These are phyloP conservation scores for Trifolium repens DNA, from an alignment of 306 rosid genomes.

Conservation along the genomic window DNA sequence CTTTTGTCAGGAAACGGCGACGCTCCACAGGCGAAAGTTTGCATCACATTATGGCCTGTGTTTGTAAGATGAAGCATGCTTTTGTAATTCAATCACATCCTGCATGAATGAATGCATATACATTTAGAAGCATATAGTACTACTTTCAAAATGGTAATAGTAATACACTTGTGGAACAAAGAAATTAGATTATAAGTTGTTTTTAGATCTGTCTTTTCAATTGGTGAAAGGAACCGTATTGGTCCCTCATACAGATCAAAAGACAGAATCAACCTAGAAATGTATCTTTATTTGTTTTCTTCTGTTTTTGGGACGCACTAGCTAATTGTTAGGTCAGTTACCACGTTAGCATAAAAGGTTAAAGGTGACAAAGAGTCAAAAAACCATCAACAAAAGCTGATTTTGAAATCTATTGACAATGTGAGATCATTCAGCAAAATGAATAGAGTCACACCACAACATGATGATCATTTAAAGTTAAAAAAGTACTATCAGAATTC, in stretches of 20 bases:
- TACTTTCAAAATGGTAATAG: slow-evolving; percentile 13
- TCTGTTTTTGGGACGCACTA: slow-evolving; percentile 26
- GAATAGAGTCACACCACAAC: slow-evolving; percentile 20
- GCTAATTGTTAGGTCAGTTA: slow-evolving; percentile 28
- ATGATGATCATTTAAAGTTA: background rate
- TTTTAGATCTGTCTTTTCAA: slow-evolving; percentile 9
- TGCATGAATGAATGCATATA: slow-evolving; percentile 39
- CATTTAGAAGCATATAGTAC: slow-evolving; percentile 18
- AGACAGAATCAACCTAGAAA: slow-evolving; percentile 38
- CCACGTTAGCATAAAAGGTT: slow-evolving; percentile 32
- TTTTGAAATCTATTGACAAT: slow-evolving; percentile 16
- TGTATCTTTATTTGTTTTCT: background rate
- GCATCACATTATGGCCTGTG: slow-evolving; percentile 40
- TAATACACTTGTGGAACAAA: background rate
- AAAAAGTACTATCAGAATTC: slow-evolving; percentile 25
- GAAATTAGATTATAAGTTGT: background rate
- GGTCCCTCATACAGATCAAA: slow-evolving; percentile 18
- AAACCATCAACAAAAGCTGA: background rate
- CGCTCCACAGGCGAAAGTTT: slow-evolving; percentile 41
- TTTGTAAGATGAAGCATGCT: slow-evolving; percentile 48
- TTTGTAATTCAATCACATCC: slow-evolving; percentile 54
- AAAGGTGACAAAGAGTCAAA: slow-evolving; percentile 16
- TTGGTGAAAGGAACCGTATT: slow-evolving; percentile 27
- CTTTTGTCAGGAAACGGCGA: slow-evolving; percentile 28
- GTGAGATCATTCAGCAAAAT: slow-evolving; percentile 9